These are phyloP conservation scores for Oryza punctata DNA, from an alignment of 176 grass and related monocot species.

Conservation along the genomic window DNA sequence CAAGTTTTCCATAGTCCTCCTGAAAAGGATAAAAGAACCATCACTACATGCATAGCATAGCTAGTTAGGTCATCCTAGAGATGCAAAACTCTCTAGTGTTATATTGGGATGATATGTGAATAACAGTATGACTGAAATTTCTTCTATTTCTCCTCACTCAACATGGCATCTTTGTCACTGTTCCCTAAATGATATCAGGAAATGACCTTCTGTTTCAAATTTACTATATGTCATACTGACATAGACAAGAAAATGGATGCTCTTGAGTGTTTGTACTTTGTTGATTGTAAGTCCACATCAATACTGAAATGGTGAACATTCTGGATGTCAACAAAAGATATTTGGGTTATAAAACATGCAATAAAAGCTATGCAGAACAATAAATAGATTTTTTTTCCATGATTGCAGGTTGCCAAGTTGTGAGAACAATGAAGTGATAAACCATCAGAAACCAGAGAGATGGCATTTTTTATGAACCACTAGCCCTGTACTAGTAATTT, in stretches of 20 bases:
- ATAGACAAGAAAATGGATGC: constrained; percentile 13
- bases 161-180: background rate
- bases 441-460: constrained; percentile 22
- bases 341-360: background rate
- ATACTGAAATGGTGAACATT: background rate
- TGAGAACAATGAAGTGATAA: constrained; percentile 1
- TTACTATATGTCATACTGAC: background rate
- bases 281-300: background rate
- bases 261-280: background rate
- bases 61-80: background rate
- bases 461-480: background rate
- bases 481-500: background rate
- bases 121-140: background rate
- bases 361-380: background rate
- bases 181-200: background rate
- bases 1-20: constrained; percentile 83
- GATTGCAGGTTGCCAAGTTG: background rate
- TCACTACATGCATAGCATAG: background rate
- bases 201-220: background rate
- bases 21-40: constrained; percentile 23
- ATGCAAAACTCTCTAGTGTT: background rate
- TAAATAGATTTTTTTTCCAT: background rate
- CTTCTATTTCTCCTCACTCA: background rate
- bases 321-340: background rate
- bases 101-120: background rate